Evolutionary conservation across 805 yeast genomes (phyloP).

Genomic region (Pichia phayaonensis): DNA sequence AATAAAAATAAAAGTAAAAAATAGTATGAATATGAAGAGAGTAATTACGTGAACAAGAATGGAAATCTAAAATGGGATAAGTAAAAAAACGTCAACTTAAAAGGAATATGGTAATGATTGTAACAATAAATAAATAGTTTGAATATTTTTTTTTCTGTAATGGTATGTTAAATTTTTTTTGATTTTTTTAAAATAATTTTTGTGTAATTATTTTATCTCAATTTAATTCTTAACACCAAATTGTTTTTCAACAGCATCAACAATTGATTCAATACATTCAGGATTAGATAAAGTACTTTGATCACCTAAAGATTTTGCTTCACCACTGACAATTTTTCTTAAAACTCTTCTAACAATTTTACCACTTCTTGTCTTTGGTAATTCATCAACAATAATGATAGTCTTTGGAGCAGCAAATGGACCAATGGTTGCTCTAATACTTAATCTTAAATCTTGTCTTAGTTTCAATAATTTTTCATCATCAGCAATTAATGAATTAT

Average conservation of each 20-base stretch:
- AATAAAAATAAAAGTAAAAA: neutral
- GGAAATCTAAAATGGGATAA: neutral
- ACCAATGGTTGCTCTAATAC: constrained; percentile 88
- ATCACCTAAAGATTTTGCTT: constrained; percentile 90
- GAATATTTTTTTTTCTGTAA: too few species aligned
- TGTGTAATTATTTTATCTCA: too few species aligned
- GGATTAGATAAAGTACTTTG: constrained; percentile 86
- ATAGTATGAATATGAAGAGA: neutral
- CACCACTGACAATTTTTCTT: constrained; percentile 87
- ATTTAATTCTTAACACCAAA: constrained; percentile 29
- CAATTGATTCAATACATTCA: constrained; percentile 68
- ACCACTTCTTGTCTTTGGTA: constrained; percentile 98
- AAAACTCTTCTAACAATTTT: constrained; percentile 97
- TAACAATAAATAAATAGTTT: neutral
- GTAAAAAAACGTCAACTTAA: neutral
- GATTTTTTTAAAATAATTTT: too few species aligned
- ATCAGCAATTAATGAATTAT: constrained; percentile 33
- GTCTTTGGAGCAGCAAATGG: constrained; percentile 95
- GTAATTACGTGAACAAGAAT: neutral
- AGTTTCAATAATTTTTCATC: constrained; percentile 43
- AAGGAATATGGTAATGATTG: neutral
- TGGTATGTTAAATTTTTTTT: too few species aligned
- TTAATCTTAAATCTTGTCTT: constrained; percentile 70
- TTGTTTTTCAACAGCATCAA: constrained; percentile 52
- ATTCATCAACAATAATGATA: constrained; percentile 71